Conservation (phyloP, 768 basidiomycete genomes). For the Naganishia kalamii region DNA sequence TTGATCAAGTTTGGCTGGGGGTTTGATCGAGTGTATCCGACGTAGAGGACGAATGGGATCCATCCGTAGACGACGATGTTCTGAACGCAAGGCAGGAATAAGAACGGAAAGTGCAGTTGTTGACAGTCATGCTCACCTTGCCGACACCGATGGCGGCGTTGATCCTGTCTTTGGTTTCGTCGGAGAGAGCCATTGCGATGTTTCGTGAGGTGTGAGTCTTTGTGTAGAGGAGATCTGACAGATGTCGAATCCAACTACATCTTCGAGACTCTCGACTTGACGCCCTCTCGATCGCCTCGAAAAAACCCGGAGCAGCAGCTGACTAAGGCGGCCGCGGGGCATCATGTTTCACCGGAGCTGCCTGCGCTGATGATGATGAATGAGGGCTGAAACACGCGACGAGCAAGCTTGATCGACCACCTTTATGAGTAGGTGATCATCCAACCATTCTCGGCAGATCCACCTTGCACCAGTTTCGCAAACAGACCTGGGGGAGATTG, state of each 20-base stretch:
- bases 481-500: too few relatives aligned
- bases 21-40: constrained; percentile 85
- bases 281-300: background rate
- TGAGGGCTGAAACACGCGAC: background rate
- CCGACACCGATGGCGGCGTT: constrained; percentile 44
- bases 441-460: too few relatives aligned
- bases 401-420: background rate
- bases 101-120: background rate
- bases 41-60: constrained; percentile 93
- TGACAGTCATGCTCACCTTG: constrained; percentile 33
- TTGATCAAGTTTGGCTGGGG: constrained; percentile 94
- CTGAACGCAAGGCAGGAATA: constrained; percentile 48
- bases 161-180: constrained; percentile 46
- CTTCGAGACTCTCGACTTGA: too few relatives aligned
- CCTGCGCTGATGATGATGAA: too few relatives aligned
- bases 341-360: too few relatives aligned
- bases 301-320: too few relatives aligned
- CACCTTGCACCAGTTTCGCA: too few relatives aligned
- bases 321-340: too few relatives aligned
- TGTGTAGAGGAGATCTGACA: too few relatives aligned
- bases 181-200: constrained; percentile 19
- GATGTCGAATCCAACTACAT: too few relatives aligned
- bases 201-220: background rate
- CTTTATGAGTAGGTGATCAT: background rate
- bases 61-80: constrained; percentile 88